Conservation (phyloP, 2,329 filamentous ascomycete genomes). For the Fusarium temperatum region DNA sequence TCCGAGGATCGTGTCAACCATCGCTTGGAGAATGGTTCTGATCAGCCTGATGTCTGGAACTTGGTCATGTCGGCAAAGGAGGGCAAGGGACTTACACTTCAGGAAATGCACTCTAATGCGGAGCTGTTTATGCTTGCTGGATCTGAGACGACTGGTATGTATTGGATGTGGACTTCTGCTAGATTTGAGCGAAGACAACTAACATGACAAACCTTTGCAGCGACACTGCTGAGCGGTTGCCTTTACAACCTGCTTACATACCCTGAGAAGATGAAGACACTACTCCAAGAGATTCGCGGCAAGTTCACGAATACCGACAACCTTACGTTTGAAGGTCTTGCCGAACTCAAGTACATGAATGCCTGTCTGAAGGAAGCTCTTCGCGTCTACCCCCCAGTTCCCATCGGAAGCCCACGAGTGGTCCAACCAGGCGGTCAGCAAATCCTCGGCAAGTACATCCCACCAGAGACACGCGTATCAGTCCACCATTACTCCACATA, state of each 20-base stretch:
- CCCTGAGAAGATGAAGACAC: neutral
- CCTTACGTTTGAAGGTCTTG: neutral
- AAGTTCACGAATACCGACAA: neutral
- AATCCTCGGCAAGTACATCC: constrained; percentile 5
- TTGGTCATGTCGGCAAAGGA: constrained; percentile 9
- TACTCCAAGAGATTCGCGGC: neutral
- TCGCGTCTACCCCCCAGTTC: neutral
- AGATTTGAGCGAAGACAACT: neutral
- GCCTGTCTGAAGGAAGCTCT: neutral
- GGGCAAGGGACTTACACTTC: constrained; percentile 5
- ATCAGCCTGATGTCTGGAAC: constrained; percentile 21
- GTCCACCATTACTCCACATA: constrained; percentile 18
- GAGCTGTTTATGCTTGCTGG: constrained; percentile 21
- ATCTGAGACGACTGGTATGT: constrained; percentile 15
- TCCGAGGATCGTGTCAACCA: constrained; percentile 3
- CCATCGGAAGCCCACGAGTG: constrained; percentile 8
- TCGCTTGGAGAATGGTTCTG: constrained; percentile 1
- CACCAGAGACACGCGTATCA: neutral
- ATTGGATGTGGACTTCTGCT: fast-evolving
- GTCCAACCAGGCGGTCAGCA: neutral
- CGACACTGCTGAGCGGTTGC: neutral
- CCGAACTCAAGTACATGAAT: constrained; percentile 6
- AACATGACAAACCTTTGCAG: neutral
- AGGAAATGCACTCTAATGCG: constrained; percentile 21
- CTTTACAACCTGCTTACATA: neutral